These are phyloP conservation scores for Psilocybe mexicana DNA, from an alignment of 1,284 basidiomycete species.

Conservation along the genomic window DNA sequence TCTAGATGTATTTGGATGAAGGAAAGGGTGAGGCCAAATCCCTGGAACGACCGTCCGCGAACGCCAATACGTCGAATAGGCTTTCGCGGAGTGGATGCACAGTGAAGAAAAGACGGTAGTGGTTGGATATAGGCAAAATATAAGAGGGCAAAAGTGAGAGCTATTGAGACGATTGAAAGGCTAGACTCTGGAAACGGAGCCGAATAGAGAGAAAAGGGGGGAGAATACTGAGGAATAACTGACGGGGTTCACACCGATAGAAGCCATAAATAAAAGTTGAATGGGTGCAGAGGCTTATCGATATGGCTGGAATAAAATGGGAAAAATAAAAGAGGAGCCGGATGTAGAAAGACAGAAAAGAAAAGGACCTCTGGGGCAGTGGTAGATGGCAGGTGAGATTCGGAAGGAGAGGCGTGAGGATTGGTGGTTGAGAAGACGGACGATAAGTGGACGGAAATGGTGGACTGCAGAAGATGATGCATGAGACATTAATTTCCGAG, in stretches of 20 bases:
- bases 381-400: neutral
- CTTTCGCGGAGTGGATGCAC: neutral
- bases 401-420: slow-evolving; percentile 6
- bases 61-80: neutral
- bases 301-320: neutral
- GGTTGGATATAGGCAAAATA: neutral
- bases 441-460: neutral
- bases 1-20: slow-evolving; percentile 2
- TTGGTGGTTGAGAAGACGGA: neutral
- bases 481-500: slow-evolving; percentile 24
- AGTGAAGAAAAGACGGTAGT: neutral
- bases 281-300: slow-evolving; percentile 5
- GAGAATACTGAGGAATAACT: neutral
- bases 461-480: slow-evolving; percentile 1
- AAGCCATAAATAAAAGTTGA: slow-evolving; percentile 2
- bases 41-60: slow-evolving; percentile 1
- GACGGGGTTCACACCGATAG: neutral
- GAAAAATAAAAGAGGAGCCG: neutral
- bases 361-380: neutral
- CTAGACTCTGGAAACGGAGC: slow-evolving; percentile 8
- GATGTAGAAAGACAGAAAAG: neutral
- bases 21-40: slow-evolving; percentile 1
- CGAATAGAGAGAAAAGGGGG: slow-evolving; percentile 4
- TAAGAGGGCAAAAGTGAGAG: neutral
- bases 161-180: neutral